Conservation (phyloP, 2,329 filamentous ascomycete species). For the Colletotrichum limetticola region DNA sequence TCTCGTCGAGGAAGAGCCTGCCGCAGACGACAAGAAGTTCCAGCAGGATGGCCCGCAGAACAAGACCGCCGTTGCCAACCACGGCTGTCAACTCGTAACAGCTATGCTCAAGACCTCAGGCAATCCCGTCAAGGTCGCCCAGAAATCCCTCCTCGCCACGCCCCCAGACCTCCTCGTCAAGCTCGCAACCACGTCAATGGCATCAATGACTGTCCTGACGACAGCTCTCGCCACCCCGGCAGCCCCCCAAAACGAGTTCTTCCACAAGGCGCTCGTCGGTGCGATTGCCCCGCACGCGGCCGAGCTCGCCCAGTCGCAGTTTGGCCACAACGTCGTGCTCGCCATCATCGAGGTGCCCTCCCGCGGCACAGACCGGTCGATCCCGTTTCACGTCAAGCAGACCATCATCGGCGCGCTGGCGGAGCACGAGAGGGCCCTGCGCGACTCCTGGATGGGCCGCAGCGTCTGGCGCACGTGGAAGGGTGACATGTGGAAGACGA, state of each 20-base stretch:
- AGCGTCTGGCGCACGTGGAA: conserved; percentile 69
- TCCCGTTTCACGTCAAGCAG: conserved; percentile 70
- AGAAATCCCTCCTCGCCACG: conserved; percentile 75
- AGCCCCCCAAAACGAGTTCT: conserved; percentile 54
- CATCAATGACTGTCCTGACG: conserved; percentile 61
- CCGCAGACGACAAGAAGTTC: conserved; percentile 47
- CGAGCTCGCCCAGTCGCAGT: conserved; percentile 60
- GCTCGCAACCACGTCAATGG: conserved; percentile 69
- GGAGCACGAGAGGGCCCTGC: conserved; percentile 58
- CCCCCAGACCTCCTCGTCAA: conserved; percentile 65
- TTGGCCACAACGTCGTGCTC: conserved; percentile 63
- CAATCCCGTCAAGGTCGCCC: conserved; percentile 74
- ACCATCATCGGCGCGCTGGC: conserved; percentile 61
- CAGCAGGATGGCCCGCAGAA: conserved; percentile 60
- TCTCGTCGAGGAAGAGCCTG: conserved; percentile 45
- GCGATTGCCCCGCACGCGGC: conserved; percentile 56
- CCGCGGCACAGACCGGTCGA: conserved; percentile 56
- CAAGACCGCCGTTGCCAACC: conserved; percentile 66
- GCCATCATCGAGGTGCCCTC: conserved; percentile 61
- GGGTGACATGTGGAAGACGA: conserved; percentile 66
- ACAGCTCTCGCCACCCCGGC: conserved; percentile 60
- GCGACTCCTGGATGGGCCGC: conserved; percentile 64
- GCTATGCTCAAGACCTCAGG: conserved; percentile 82
- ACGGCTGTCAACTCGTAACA: conserved; percentile 85
- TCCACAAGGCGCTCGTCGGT: conserved; percentile 67